Conservation (phyloP, 768 basidiomycete genomes). For the Omphalotus guepiniiformis region DNA sequence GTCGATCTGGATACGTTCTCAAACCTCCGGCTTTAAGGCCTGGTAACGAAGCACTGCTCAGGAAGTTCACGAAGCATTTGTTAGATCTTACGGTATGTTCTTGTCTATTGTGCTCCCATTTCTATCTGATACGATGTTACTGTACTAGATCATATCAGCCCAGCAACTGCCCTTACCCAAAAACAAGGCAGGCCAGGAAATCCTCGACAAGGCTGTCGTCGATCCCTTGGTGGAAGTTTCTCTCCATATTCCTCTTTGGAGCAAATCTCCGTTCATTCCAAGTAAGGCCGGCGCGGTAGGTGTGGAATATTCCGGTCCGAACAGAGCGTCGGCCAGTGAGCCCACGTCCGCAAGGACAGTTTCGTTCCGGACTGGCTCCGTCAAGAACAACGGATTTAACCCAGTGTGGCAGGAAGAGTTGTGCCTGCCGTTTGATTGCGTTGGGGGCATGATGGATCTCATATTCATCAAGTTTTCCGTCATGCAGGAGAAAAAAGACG, state of each 20-base stretch:
- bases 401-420: slow-evolving; percentile 80
- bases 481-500: slow-evolving; percentile 42
- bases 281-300: slow-evolving; percentile 1
- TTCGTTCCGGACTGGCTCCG: slow-evolving; percentile 53
- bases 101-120: not conserved
- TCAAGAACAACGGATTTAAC: slow-evolving; percentile 91
- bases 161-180: slow-evolving; percentile 82
- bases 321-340: not conserved
- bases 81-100: slow-evolving; percentile 49
- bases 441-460: slow-evolving; percentile 72
- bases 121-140: not conserved
- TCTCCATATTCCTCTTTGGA: slow-evolving; percentile 74
- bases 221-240: slow-evolving; percentile 85
- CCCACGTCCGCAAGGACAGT: slow-evolving; percentile 37
- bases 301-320: slow-evolving; percentile 1
- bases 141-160: slow-evolving; percentile 62
- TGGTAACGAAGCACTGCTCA: slow-evolving; percentile 56
- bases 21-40: slow-evolving; percentile 76
- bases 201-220: slow-evolving; percentile 47
- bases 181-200: slow-evolving; percentile 58
- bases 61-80: slow-evolving; percentile 49
- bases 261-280: slow-evolving; percentile 12
- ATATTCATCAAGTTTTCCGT: slow-evolving; percentile 82
- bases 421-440: slow-evolving; percentile 68
- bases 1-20: slow-evolving; percentile 81